Conservation (phyloP, 805 yeast genomes). For the Pichia thaimueangensis region DNA sequence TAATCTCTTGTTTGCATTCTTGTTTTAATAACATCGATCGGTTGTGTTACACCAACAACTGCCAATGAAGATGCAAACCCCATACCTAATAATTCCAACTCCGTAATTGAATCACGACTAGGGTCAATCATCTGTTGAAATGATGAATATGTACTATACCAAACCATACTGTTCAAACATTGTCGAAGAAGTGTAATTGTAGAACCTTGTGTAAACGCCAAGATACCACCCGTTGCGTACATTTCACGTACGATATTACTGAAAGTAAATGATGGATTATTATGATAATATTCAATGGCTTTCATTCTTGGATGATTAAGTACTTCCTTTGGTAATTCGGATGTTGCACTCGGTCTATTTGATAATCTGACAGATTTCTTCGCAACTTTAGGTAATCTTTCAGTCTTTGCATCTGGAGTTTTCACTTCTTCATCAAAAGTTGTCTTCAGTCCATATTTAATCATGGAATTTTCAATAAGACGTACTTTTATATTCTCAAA, state of each 20-base stretch:
- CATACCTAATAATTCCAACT: constrained; percentile 30
- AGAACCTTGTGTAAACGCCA: constrained; percentile 79
- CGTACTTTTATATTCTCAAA: constrained; percentile 81
- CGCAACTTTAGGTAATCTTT: constrained; percentile 7
- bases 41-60: constrained; percentile 77
- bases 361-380: constrained; percentile 8
- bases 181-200: constrained; percentile 80
- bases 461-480: constrained; percentile 64
- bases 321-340: background rate
- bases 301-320: constrained; percentile 10
- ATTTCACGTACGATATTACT: constrained; percentile 56
- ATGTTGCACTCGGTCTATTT: constrained; percentile 8
- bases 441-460: constrained; percentile 23
- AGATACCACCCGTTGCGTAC: constrained; percentile 61
- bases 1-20: constrained; percentile 77
- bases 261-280: constrained; percentile 49
- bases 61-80: constrained; percentile 66
- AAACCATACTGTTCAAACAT: constrained; percentile 66
- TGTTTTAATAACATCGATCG: constrained; percentile 81
- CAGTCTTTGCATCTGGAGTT: constrained; percentile 9
- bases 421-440: constrained; percentile 13
- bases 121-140: constrained; percentile 67
- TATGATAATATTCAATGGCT: constrained; percentile 34
- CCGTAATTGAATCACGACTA: constrained; percentile 38
- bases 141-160: constrained; percentile 78